Evolutionary conservation across 140 eudicot species (phyloP), one percentile per base, ranked within the genome.

Genomic region (Oenanthe javanica): DNA sequence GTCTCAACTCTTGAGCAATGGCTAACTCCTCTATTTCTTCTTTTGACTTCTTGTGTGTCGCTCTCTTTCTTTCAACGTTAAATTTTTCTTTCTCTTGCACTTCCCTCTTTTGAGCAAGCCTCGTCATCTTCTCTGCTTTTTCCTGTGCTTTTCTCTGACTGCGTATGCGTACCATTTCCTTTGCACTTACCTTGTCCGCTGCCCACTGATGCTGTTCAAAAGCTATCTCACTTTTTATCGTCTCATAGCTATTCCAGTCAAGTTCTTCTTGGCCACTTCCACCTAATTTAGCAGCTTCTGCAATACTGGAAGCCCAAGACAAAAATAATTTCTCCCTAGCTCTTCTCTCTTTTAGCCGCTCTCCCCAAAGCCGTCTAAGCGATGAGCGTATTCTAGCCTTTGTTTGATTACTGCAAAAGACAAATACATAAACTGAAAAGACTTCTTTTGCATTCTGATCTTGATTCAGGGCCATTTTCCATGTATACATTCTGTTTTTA

Each of bases 201-300:
- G 90, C 85, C 75, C 84, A 75, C 51, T 88, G 89, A 77, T 72
- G 86, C 43, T 84, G 87, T 81, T 85, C 81, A 78, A 82, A 77
- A 46, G 81, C 87, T 81, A 90, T 84, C 77, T 92, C 94, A 72
- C 48, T 81, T 84, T 89, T 86, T 46, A 92, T 79, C 82, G 80
- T 89, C 72, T 87, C 93, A 78, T 89, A 91, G 80, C 98, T 90
- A 86, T 94, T 91, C 98, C 98, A 94, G 10, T 89, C 88, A 79
- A 94, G 85, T 78, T 90, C 89, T 83, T 88, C 72, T 79, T 94
- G 86, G 73, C 86, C 93, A 45, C 6, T 59, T 43, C 91, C 91
- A 59, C 98, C 98, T 84, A 61, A 82, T 76, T 87, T 94, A 82
- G 98, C 98, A 83, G 97, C 94, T 61, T 83, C 82, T 82, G 96